Base-by-base conservation (phyloP, 2,329 filamentous ascomycete species). In the Diaporthe velutina region DNA sequence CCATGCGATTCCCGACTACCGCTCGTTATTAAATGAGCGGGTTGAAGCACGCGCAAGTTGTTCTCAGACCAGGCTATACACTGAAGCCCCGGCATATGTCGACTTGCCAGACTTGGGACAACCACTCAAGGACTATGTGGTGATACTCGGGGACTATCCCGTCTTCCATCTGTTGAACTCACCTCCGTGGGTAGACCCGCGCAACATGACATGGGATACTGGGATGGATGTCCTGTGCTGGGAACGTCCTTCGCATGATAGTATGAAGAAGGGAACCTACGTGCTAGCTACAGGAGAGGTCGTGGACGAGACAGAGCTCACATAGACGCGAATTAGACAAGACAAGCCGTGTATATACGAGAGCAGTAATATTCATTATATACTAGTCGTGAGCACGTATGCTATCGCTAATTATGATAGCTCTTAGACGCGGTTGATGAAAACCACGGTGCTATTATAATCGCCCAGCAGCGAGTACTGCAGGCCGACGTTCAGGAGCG, bases 401-500 rank as follows among this genome's bases (percentile, higher is more conserved):
- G 54, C 22, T n/a, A 28, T 35, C 33, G 33, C 45, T 38, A 12
- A 0, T 54, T 22, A 33, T 8, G 7, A 55, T 77, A 33, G 3
- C 57, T 67, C 64, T 78, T 50, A 86, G 73, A 82, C 76, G 79
- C 81, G 90, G 77, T 90, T 84, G 73, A 93, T 77, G 70, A 90
- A 85, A 8, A 92, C 84, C 40, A 93, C 82, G 77, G 85, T 85
- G 77, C 91, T 93, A 76, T 89, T 85, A 76, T 90, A 92, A 77
- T 92, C 90, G 0, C 81, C 83, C 0, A 82, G 78, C 77, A 91
- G 88, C 6, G 81, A 77, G 80, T 87, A 84, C 81, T 91, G 89
- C 50, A 93, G 78, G 0, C 91, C 91, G 1, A 85, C 84, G 76
- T 91, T 92, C 89, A 93, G 92, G 78, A 93, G 83, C 10, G 90